These are phyloP conservation scores for Hirsutella minnesotensis DNA, from an alignment of 2,329 filamentous ascomycete species.

Conservation along the genomic window DNA sequence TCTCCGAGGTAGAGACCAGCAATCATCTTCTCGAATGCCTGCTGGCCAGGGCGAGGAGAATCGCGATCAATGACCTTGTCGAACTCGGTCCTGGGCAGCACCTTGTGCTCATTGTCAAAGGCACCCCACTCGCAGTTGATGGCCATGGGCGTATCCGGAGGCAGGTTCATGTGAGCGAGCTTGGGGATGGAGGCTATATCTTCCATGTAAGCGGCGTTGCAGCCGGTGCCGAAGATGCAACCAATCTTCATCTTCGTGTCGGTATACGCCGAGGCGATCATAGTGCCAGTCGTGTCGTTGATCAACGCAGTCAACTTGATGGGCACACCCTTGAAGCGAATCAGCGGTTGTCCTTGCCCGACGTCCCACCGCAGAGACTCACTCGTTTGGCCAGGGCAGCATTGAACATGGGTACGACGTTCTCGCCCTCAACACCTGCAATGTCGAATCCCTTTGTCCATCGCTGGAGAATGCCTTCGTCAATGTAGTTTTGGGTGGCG, in stretches of 20 bases:
- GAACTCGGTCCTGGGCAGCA: conserved; percentile 76
- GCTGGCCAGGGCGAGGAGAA: conserved; percentile 84
- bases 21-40: conserved; percentile 97
- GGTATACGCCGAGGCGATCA: conserved; percentile 96
- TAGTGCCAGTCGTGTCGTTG: conserved; percentile 94
- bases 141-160: conserved; percentile 73
- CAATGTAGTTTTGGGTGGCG: conserved; percentile 84
- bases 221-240: conserved; percentile 96
- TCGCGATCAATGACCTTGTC: conserved; percentile 82
- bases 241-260: conserved; percentile 86
- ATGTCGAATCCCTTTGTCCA: conserved; percentile 99
- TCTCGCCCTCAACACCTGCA: conserved; percentile 76
- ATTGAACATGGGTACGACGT: conserved; percentile 84
- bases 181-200: conserved; percentile 84
- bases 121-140: conserved; percentile 98
- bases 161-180: conserved; percentile 81
- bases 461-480: conserved; percentile 81
- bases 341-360: conserved; percentile 9
- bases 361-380: conserved; percentile 7
- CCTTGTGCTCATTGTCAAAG: conserved; percentile 86
- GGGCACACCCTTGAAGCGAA: conserved; percentile 57
- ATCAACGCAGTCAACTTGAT: conserved; percentile 90
- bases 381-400: conserved; percentile 53
- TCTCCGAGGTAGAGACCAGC: conserved; percentile 90
- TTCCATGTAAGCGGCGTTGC: conserved; percentile 98